phyloP scores from a whole-genome alignment of 2,329 filamentous ascomycete species.

The Capronia coronata region DNA sequence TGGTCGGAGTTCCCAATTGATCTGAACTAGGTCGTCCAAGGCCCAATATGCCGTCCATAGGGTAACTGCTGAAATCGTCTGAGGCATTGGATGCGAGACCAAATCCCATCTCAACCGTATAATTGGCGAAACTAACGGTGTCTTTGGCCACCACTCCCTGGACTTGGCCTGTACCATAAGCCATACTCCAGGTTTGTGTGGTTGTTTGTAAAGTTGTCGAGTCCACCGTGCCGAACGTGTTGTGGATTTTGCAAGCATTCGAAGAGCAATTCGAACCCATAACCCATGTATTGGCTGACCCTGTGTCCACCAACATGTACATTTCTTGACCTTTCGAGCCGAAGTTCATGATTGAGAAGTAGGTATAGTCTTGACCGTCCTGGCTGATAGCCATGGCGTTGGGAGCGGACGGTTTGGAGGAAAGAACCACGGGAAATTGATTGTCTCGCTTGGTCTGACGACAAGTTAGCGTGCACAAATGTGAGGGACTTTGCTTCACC shows the following conservation, averaged over 20 bases:
- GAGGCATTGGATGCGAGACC: slow-evolving; percentile 68
- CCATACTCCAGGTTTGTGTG: slow-evolving; percentile 55
- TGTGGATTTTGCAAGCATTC: slow-evolving; percentile 61
- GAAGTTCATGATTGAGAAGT: slow-evolving; percentile 47
- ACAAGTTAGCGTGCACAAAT: slow-evolving; percentile 5
- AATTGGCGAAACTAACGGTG: slow-evolving; percentile 58
- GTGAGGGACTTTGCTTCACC: neutral
- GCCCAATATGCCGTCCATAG: slow-evolving; percentile 82
- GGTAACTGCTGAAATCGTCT: slow-evolving; percentile 66
- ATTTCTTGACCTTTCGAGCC: slow-evolving; percentile 47
- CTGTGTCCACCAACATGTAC: slow-evolving; percentile 51
- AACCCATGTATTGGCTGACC: slow-evolving; percentile 68
- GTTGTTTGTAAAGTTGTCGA: slow-evolving; percentile 58
- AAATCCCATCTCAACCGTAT: slow-evolving; percentile 60
- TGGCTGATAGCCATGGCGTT: slow-evolving; percentile 49
- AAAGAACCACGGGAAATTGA: slow-evolving; percentile 41
- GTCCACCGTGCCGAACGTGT: slow-evolving; percentile 59
- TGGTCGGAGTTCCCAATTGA: slow-evolving; percentile 51
- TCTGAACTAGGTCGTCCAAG: slow-evolving; percentile 58
- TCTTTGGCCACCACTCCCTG: slow-evolving; percentile 62
- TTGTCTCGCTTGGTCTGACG: slow-evolving; percentile 41
- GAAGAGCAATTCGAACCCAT: slow-evolving; percentile 65
- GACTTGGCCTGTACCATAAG: slow-evolving; percentile 72
- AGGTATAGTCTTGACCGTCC: slow-evolving; percentile 50
- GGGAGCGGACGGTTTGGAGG: slow-evolving; percentile 36